Percentiles rank a stretch among this genome's conserved stretches.
phyloP scores from a whole-genome alignment of 2,329 filamentous ascomycete genomes.

The Alternaria brassicicola region DNA sequence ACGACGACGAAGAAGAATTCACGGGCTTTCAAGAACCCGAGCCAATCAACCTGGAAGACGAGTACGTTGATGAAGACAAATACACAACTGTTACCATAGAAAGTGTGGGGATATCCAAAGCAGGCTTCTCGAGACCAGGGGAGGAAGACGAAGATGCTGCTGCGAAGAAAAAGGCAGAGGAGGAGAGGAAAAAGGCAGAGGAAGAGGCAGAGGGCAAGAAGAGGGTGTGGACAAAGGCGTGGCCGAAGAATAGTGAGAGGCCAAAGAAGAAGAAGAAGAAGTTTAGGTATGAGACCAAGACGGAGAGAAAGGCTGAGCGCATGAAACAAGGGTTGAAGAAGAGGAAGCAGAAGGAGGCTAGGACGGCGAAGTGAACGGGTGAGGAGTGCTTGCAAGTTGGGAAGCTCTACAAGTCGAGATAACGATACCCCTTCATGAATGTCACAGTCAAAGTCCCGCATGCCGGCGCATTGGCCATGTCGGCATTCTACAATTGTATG shows the following conservation, averaged over 20 bases:
- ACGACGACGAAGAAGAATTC: constrained; percentile 56
- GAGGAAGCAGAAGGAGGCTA: constrained; percentile 68
- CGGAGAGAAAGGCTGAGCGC: constrained; percentile 70
- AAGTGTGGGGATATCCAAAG: constrained; percentile 77
- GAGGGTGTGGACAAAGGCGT: constrained; percentile 59
- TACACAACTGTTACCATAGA: constrained; percentile 96
- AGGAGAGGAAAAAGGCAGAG: constrained; percentile 25
- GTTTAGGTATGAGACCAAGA: constrained; percentile 90
- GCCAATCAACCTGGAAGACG: constrained; percentile 78
- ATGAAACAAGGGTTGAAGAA: constrained; percentile 72
- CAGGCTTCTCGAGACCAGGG: constrained; percentile 68
- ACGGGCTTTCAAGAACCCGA: constrained; percentile 56
- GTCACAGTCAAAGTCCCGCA: neutral
- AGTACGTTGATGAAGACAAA: constrained; percentile 95
- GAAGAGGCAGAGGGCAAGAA: constrained; percentile 59
- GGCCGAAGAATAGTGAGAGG: constrained; percentile 50
- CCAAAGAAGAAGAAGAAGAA: constrained; percentile 85
- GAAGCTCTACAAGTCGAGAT: neutral
- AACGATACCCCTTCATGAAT: constrained; percentile 10
- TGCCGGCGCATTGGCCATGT: neutral
- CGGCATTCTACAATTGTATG: neutral
- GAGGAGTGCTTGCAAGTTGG: neutral
- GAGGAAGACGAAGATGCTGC: constrained; percentile 29
- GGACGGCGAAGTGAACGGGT: constrained; percentile 39
- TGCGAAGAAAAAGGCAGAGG: constrained; percentile 31